Evolutionary conservation across 208 protist species (phyloP), one percentile per base, ranked within the genome.

Genomic region (Tritrichomonas musculus): DNA sequence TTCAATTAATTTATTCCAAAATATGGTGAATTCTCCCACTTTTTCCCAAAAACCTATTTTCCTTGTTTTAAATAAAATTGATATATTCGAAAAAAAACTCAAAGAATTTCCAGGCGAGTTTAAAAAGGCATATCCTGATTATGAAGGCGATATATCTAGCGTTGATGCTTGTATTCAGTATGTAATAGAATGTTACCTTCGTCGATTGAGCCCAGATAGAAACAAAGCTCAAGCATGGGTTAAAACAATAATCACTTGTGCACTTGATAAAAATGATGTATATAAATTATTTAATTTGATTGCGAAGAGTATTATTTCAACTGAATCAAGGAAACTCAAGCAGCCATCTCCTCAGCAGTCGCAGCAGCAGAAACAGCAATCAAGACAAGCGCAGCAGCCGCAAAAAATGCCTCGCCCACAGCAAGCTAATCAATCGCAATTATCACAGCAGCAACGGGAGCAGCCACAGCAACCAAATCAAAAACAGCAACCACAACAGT

Each of bases 51-150:
- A 57, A 14, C 82, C 82, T 27, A n/a, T 92, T 66, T 69, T 66
- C 33, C 49, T 92, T 8, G n/a, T 92, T 50, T 66, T 92, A 69
- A 92, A 92, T 20, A 92, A 92, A 36, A 30, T 57, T 33, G 82
- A 92, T 66, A 30, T 57, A 33, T 50, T 92, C 41, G 2, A 57
- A 1, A 49, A n/a, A 50, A 92, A 92, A 50, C 3, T 92, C 14
- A 11, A 92, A 92, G 36, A 47, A 39, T 4, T 27, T 69, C 82
- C 82, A 69, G 33, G 30, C 4, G 14, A 49, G 22, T 82, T 92
- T 30, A 57, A 57, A 25, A 14, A 2, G 9, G 82, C 82, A 41
- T 92, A 69, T 65, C 49, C 82, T 13, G 49, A 66, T 13, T 92
- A 66, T 65, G 14, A n/a, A 66, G 47, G 50, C 4, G 82, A 92